These are phyloP conservation scores for Kodamaea neixiangensis DNA, from an alignment of 805 yeast species.

Conservation along the genomic window DNA sequence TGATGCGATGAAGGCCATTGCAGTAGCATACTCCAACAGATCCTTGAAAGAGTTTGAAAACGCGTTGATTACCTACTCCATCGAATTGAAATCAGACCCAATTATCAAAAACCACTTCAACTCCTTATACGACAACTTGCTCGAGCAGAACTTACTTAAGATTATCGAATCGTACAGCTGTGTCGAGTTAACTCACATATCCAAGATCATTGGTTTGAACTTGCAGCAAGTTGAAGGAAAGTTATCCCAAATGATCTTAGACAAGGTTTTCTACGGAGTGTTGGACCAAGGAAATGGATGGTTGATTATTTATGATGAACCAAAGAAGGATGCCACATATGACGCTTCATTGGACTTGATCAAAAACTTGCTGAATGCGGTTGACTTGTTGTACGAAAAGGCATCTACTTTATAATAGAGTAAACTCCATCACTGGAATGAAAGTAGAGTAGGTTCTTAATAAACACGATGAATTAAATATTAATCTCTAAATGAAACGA, in stretches of 20 bases:
- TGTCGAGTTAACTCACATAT: conserved; percentile 89
- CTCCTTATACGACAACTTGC: conserved; percentile 86
- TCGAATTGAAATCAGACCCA: conserved; percentile 80
- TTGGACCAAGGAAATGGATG: conserved; percentile 98
- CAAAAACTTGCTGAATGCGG: conserved; percentile 82
- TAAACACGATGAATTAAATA: neutral
- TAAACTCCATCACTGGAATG: neutral
- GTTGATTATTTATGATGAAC: conserved; percentile 89
- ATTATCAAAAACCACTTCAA: conserved; percentile 90
- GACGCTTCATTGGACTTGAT: conserved; percentile 85
- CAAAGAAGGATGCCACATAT: conserved; percentile 83
- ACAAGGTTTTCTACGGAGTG: conserved; percentile 93
- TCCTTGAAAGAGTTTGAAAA: conserved; percentile 88
- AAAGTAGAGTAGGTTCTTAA: neutral
- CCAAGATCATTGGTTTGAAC: conserved; percentile 85
- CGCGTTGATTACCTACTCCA: conserved; percentile 68
- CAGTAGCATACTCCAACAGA: conserved; percentile 86
- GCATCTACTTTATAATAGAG: conserved; percentile 51
- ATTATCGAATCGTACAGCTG: conserved; percentile 95
- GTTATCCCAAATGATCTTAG: conserved; percentile 93
- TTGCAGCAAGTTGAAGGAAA: conserved; percentile 90
- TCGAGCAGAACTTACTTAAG: conserved; percentile 90
- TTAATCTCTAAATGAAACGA: too few relatives aligned
- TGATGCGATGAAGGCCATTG: conserved; percentile 94
- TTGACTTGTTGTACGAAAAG: conserved; percentile 89